Evolutionary conservation across 495 filamentous ascomycete genomes (phyloP).

Genomic region (Neurospora sp.): DNA sequence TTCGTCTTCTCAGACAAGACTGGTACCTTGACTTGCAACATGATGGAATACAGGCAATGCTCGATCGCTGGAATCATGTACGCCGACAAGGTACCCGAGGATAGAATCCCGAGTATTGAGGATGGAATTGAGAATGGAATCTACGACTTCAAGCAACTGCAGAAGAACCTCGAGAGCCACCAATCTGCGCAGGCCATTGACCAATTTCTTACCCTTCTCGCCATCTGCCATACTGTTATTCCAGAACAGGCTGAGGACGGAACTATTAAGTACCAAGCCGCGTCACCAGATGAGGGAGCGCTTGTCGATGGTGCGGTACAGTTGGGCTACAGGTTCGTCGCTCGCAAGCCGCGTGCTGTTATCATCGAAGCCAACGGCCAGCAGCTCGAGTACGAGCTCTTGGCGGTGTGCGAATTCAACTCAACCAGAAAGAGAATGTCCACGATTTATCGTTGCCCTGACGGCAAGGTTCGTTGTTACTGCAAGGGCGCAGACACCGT

Average conservation of each 20-base stretch:
- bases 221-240: constrained; percentile 96
- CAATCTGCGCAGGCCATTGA: constrained; percentile 61
- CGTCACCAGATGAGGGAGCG: constrained; percentile 94
- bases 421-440: constrained; percentile 98
- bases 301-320: constrained; percentile 83
- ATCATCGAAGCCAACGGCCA: constrained; percentile 64
- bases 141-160: constrained; percentile 73
- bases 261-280: constrained; percentile 93
- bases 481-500: constrained; percentile 98
- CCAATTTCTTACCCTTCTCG: constrained; percentile 78
- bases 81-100: constrained; percentile 85
- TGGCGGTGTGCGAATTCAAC: constrained; percentile 98
- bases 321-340: constrained; percentile 82
- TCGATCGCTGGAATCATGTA: constrained; percentile 92
- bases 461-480: constrained; percentile 88
- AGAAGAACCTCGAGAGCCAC: constrained; percentile 62
- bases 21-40: constrained; percentile 95
- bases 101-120: constrained; percentile 66
- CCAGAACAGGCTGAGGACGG: constrained; percentile 71
- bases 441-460: constrained; percentile 89
- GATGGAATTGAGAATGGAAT: constrained; percentile 74
- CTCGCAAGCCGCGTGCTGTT: constrained; percentile 79
- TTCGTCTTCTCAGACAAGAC: constrained; percentile 99
- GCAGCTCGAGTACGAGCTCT: constrained; percentile 75
- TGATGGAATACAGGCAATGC: constrained; percentile 98